Evolutionary conservation across 805 yeast species (phyloP).

Genomic region (Ogataea henricii): DNA sequence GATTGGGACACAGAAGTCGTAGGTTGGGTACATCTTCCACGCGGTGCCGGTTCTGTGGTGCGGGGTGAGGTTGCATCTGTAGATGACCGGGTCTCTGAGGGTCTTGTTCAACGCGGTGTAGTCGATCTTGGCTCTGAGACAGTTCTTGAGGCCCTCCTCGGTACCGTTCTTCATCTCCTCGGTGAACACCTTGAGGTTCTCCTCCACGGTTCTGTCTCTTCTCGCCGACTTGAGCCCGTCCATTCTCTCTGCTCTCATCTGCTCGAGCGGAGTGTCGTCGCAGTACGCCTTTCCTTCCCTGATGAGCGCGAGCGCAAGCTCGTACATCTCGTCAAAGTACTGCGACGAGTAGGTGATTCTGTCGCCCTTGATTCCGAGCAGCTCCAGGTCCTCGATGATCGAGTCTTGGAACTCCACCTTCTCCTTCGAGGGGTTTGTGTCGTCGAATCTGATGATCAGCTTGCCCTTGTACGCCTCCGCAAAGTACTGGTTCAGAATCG

Average conservation of each 20-base stretch:
- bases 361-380: slow-evolving; percentile 94
- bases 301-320: slow-evolving; percentile 80
- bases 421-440: slow-evolving; percentile 97
- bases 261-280: slow-evolving; percentile 92
- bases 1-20: slow-evolving; percentile 97
- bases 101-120: slow-evolving; percentile 91
- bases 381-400: slow-evolving; percentile 85
- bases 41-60: slow-evolving; percentile 92
- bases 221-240: slow-evolving; percentile 92
- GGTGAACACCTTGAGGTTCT: slow-evolving; percentile 81
- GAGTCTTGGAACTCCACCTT: slow-evolving; percentile 92
- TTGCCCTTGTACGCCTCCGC: slow-evolving; percentile 96
- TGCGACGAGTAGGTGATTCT: slow-evolving; percentile 85
- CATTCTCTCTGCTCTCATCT: slow-evolving; percentile 98
- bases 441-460: slow-evolving; percentile 95
- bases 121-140: slow-evolving; percentile 96
- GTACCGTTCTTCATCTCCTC: slow-evolving; percentile 94
- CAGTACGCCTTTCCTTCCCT: slow-evolving; percentile 96
- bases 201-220: slow-evolving; percentile 92
- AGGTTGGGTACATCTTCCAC: slow-evolving; percentile 98
- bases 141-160: slow-evolving; percentile 86
- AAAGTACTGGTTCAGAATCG: slow-evolving; percentile 92
- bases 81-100: slow-evolving; percentile 95
- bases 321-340: slow-evolving; percentile 91
- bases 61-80: slow-evolving; percentile 96